A percentile compares a stretch with the other conserved stretches of the same genome.
Evolutionary conservation across 1,284 basidiomycete species (phyloP).

Genomic region (Trichosporon ovoides): DNA sequence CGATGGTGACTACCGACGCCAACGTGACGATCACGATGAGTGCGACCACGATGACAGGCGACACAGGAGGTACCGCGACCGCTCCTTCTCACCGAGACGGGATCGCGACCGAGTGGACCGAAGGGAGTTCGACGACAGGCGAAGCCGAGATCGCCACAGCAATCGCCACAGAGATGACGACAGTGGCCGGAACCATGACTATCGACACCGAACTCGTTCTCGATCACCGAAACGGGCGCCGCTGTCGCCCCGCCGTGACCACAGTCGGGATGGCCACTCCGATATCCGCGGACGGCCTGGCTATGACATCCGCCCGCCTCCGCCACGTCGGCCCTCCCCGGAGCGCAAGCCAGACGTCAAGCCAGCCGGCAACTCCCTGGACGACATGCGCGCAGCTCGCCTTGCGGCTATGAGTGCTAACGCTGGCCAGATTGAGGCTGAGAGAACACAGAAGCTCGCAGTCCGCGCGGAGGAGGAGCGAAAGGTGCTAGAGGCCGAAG

Average conservation of each 20-base stretch:
- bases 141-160: slow-evolving; percentile 9
- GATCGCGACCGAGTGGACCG: slow-evolving; percentile 13
- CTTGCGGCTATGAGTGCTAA: slow-evolving; percentile 78
- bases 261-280: slow-evolving; percentile 14
- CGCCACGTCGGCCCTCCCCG: slow-evolving; percentile 26
- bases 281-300: slow-evolving; percentile 25
- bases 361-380: slow-evolving; percentile 25
- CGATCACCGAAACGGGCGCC: slow-evolving; percentile 7
- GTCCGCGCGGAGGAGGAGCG: slow-evolving; percentile 35
- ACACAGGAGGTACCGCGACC: slow-evolving; percentile 3
- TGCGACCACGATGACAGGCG: slow-evolving; percentile 12
- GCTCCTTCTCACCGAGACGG: slow-evolving; percentile 5
- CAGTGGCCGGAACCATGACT: not conserved
- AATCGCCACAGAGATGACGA: slow-evolving; percentile 25
- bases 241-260: not conserved
- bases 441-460: slow-evolving; percentile 35
- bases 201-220: not conserved
- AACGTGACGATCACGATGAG: slow-evolving; percentile 27
- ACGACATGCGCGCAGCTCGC: slow-evolving; percentile 67
- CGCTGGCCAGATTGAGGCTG: slow-evolving; percentile 56
- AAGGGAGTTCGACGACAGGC: slow-evolving; percentile 8
- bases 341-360: slow-evolving; percentile 18
- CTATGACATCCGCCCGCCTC: slow-evolving; percentile 19
- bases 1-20: slow-evolving; percentile 7
- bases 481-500: slow-evolving; percentile 31